Evolutionary conservation across 1,284 basidiomycete species (phyloP).

Genomic region (Irpex rosettiformis): DNA sequence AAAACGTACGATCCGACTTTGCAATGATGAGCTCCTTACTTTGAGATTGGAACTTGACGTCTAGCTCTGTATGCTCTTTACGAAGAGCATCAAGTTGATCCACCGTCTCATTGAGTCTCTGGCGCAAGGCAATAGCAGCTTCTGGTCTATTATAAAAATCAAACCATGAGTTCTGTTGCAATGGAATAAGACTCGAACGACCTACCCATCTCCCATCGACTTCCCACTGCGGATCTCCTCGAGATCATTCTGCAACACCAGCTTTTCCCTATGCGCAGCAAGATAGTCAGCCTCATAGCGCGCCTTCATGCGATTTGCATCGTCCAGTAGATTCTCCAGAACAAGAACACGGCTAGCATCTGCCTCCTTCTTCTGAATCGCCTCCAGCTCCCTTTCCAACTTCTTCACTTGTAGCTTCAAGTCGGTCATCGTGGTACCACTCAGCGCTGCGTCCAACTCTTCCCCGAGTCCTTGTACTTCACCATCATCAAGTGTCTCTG

Average conservation of each 20-base stretch:
- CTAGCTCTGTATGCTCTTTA: conserved; percentile 67
- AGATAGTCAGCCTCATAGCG: conserved; percentile 91
- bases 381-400: conserved; percentile 80
- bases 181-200: no score
- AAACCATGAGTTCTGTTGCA: no score
- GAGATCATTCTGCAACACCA: conserved; percentile 77
- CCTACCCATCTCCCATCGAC: conserved; percentile 77
- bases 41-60: conserved; percentile 67
- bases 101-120: conserved; percentile 84
- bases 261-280: conserved; percentile 77
- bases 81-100: conserved; percentile 76
- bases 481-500: conserved; percentile 36
- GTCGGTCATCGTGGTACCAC: conserved; percentile 9
- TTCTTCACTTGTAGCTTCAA: conserved; percentile 38
- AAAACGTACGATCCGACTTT: conserved; percentile 77
- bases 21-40: conserved; percentile 77
- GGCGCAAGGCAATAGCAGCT: conserved; percentile 83
- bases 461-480: conserved; percentile 65
- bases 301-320: conserved; percentile 86
- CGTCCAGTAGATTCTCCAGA: conserved; percentile 87
- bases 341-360: conserved; percentile 77
- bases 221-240: conserved; percentile 89
- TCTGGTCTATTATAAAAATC: conserved; percentile 54
- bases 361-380: conserved; percentile 68
- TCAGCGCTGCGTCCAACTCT: conserved; percentile 83